Percentiles rank a stretch among this genome's conserved stretches.
Evolutionary conservation across 257 asterid genomes (phyloP).

Genomic region (Solanum bulbocastanum): DNA sequence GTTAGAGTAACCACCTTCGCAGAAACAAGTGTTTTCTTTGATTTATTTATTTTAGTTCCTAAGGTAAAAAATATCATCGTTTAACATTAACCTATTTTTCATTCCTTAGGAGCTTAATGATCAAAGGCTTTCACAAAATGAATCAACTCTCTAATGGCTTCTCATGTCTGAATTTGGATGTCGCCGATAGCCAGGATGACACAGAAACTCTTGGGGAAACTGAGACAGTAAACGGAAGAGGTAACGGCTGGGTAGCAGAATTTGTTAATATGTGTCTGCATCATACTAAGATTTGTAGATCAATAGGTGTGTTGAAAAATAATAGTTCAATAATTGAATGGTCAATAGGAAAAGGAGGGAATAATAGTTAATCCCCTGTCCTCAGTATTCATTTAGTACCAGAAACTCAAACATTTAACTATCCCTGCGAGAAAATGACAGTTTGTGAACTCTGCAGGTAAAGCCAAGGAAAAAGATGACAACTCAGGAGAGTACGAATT

Average conservation of each 20-base stretch:
- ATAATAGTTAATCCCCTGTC: neutral
- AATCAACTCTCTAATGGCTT: slow-evolving; percentile 52
- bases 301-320: neutral
- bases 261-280: neutral
- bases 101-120: slow-evolving; percentile 12
- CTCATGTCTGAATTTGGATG: slow-evolving; percentile 55
- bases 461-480: slow-evolving; percentile 18
- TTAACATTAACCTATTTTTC: neutral
- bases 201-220: slow-evolving; percentile 4
- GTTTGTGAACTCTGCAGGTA: slow-evolving; percentile 19
- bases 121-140: slow-evolving; percentile 25
- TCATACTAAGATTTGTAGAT: neutral
- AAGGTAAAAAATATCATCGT: neutral
- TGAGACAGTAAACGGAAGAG: slow-evolving; percentile 9
- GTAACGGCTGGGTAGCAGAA: neutral
- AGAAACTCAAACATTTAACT: neutral
- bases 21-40: neutral
- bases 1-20: neutral
- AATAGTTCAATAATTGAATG: neutral
- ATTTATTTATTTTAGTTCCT: neutral
- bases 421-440: neutral
- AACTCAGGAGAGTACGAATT: slow-evolving; percentile 39
- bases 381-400: neutral
- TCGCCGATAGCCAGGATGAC: slow-evolving; percentile 23
- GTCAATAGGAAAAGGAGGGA: neutral